Conservation (phyloP, 1,139 yeast genomes). For the Hyphopichia fennica region DNA sequence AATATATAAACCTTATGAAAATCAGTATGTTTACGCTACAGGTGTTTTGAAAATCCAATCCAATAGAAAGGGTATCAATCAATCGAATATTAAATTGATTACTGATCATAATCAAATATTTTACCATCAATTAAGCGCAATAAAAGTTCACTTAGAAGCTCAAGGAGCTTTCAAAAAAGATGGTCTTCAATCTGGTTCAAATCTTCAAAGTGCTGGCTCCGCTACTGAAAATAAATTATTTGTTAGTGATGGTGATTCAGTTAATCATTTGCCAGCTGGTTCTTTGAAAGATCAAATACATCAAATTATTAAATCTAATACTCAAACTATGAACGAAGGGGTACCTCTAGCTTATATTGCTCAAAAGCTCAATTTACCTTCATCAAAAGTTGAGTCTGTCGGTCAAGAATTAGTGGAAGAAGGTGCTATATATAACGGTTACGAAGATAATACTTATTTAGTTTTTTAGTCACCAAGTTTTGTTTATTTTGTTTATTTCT, state of each 20-base stretch:
- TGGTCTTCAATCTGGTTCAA: background rate
- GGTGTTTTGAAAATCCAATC: conserved; percentile 75
- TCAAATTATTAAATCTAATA: background rate
- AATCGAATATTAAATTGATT: conserved; percentile 59
- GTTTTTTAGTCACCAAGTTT: background rate
- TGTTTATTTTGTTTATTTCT: background rate
- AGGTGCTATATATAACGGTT: conserved; percentile 67
- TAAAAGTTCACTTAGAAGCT: conserved; percentile 59
- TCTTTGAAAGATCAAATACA: background rate
- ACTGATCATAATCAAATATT: conserved; percentile 73
- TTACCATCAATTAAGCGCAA: conserved; percentile 75
- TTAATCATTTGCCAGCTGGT: conserved; percentile 10
- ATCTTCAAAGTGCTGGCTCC: background rate
- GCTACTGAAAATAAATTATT: conserved; percentile 6
- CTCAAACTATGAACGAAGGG: conserved; percentile 62
- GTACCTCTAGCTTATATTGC: conserved; percentile 64
- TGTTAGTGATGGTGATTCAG: conserved; percentile 7
- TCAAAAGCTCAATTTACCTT: conserved; percentile 52
- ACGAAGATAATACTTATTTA: conserved; percentile 53
- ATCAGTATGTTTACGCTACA: conserved; percentile 63
- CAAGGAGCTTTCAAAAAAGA: conserved; percentile 33
- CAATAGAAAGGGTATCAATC: conserved; percentile 65
- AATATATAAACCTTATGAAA: conserved; percentile 28
- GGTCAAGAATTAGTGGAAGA: conserved; percentile 59
- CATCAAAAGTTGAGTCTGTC: conserved; percentile 46